Percentiles rank a stretch among this genome's conserved stretches.
These are phyloP conservation scores for Claviceps maximensis DNA, from an alignment of 2,329 filamentous ascomycete genomes.

Conservation along the genomic window DNA sequence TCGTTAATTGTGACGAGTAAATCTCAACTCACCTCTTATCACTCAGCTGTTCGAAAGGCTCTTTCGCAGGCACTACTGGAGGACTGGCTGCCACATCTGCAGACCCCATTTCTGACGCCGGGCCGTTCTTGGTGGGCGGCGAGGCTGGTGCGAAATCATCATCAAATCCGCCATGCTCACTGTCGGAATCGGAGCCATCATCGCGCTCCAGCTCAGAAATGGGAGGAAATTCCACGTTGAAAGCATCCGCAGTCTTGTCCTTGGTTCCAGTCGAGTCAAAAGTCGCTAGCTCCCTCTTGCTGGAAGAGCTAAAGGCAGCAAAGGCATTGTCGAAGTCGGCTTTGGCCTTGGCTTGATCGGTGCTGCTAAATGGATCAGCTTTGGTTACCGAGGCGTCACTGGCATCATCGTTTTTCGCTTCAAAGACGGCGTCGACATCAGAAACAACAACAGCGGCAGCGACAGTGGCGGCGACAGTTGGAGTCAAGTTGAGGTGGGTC, in stretches of 20 bases:
- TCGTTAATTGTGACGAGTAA: no score
- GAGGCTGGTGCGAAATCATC: constrained; percentile 74
- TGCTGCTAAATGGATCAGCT: constrained; percentile 37
- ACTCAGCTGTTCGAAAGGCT: constrained; percentile 11
- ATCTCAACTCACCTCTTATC: constrained; percentile 14
- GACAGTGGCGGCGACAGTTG: constrained; percentile 13
- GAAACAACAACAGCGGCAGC: constrained; percentile 12
- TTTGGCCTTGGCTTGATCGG: constrained; percentile 50
- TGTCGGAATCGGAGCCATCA: constrained; percentile 70
- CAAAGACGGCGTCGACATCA: constrained; percentile 6
- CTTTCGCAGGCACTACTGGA: constrained; percentile 14
- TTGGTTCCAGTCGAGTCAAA: constrained; percentile 21
- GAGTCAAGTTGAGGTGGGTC: constrained; percentile 13
- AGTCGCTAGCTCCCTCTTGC: constrained; percentile 33
- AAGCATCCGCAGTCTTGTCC: constrained; percentile 34
- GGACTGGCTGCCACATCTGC: neutral
- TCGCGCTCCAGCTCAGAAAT: constrained; percentile 75
- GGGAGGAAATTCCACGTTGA: constrained; percentile 77
- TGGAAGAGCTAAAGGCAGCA: constrained; percentile 51
- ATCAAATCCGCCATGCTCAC: constrained; percentile 74
- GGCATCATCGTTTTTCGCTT: constrained; percentile 9
- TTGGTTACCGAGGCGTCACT: constrained; percentile 6
- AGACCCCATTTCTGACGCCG: constrained; percentile 6
- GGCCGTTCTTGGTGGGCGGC: constrained; percentile 23
- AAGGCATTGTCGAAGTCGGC: constrained; percentile 80